phyloP scores from a whole-genome alignment of 345 rosid genomes.

The Diplotaxis tenuifolia region DNA sequence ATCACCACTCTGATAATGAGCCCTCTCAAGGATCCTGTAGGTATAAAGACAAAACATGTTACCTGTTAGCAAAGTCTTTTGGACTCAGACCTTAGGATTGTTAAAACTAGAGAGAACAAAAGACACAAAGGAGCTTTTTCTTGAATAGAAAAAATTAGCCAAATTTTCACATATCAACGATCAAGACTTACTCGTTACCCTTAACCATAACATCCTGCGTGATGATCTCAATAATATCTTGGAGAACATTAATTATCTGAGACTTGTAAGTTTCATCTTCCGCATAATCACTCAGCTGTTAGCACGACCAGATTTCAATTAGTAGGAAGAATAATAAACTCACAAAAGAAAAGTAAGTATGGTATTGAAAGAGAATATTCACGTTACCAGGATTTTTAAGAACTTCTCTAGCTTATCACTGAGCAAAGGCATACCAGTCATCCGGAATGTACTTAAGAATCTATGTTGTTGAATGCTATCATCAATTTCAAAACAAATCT shows the following conservation, averaged over 20 bases:
- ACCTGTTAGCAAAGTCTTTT: neutral
- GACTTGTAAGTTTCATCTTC: constrained; percentile 48
- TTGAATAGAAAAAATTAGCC: constrained; percentile 7
- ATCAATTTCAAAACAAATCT: constrained; percentile 60
- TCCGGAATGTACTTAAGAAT: constrained; percentile 62
- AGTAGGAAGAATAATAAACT: neutral
- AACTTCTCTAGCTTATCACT: constrained; percentile 77
- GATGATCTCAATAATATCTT: constrained; percentile 88
- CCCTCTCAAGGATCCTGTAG: constrained; percentile 59
- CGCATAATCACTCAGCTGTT: constrained; percentile 51
- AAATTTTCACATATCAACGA: constrained; percentile 20
- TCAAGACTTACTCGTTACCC: constrained; percentile 67
- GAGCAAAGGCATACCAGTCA: constrained; percentile 75
- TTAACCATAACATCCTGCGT: constrained; percentile 67
- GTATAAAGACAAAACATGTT: constrained; percentile 9
- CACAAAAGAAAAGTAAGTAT: constrained; percentile 1
- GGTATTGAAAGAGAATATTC: neutral
- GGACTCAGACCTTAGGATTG: neutral
- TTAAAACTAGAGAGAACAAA: neutral
- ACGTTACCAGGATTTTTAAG: constrained; percentile 62
- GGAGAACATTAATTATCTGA: constrained; percentile 84
- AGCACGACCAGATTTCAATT: constrained; percentile 16
- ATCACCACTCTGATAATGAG: constrained; percentile 26
- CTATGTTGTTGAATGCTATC: constrained; percentile 42
- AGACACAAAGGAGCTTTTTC: neutral